These are phyloP conservation scores for Melanomma pulvis-pyrius DNA, from an alignment of 495 filamentous ascomycete genomes.

Conservation along the genomic window DNA sequence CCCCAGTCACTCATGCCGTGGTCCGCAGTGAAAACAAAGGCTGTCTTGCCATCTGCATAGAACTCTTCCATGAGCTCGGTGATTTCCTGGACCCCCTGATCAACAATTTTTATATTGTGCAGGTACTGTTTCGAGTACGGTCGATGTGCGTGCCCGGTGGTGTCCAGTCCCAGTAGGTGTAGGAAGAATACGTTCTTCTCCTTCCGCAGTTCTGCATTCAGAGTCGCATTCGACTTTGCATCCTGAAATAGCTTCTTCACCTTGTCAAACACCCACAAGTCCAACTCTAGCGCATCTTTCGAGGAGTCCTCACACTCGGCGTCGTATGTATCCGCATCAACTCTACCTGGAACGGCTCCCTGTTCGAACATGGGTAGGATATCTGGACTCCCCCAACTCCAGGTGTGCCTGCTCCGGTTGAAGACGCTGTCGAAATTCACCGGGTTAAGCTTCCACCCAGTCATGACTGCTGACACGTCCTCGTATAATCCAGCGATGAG, in stretches of 20 bases:
- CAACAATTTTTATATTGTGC: conserved; percentile 91
- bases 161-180: conserved; percentile 94
- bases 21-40: conserved; percentile 96
- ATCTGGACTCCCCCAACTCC: conserved; percentile 99
- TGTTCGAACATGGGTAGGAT: conserved; percentile 97
- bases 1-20: conserved; percentile 99
- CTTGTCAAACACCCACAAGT: conserved; percentile 94
- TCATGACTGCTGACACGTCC: conserved; percentile 96
- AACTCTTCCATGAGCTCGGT: conserved; percentile 82
- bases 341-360: conserved; percentile 82
- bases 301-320: conserved; percentile 91
- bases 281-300: conserved; percentile 73
- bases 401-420: conserved; percentile 93
- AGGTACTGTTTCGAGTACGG: conserved; percentile 97
- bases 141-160: conserved; percentile 81
- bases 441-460: conserved; percentile 98
- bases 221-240: conserved; percentile 73
- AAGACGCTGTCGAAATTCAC: conserved; percentile 99
- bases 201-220: conserved; percentile 71
- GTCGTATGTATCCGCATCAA: conserved; percentile 82
- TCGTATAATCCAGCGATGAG: conserved; percentile 97
- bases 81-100: conserved; percentile 82
- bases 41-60: conserved; percentile 88
- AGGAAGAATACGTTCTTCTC: conserved; percentile 96
- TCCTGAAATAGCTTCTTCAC: conserved; percentile 84